Evolutionary conservation across 495 filamentous ascomycete genomes (phyloP).

Genomic region (Thozetella sp.): DNA sequence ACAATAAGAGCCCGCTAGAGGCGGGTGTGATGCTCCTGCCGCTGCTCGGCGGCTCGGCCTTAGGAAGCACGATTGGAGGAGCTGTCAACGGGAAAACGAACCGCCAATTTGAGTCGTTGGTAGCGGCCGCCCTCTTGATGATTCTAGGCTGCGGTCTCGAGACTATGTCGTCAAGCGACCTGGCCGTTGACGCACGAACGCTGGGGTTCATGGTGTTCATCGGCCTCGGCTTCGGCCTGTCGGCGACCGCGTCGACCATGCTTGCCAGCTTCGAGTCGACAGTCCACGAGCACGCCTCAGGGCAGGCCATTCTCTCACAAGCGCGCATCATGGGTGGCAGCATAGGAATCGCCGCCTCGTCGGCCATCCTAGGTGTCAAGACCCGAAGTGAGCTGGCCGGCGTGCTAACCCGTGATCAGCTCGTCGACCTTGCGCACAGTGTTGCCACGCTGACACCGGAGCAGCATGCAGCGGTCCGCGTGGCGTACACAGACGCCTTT

Average conservation of each 20-base stretch:
- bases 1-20: constrained; percentile 41
- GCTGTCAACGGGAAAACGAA: constrained; percentile 29
- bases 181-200: constrained; percentile 30
- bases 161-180: constrained; percentile 26
- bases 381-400: constrained; percentile 14
- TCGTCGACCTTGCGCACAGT: constrained; percentile 17
- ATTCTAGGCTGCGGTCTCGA: constrained; percentile 39
- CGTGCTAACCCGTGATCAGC: constrained; percentile 15
- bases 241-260: constrained; percentile 37
- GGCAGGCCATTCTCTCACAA: constrained; percentile 53
- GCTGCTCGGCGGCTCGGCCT: constrained; percentile 47
- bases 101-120: constrained; percentile 33
- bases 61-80: constrained; percentile 47
- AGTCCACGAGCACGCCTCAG: constrained; percentile 40
- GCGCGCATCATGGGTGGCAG: constrained; percentile 54
- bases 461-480: constrained; percentile 17
- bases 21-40: constrained; percentile 64
- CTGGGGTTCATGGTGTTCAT: constrained; percentile 44
- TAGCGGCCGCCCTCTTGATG: constrained; percentile 30
- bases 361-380: constrained; percentile 39
- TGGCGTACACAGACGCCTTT: constrained; percentile 37
- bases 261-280: constrained; percentile 29
- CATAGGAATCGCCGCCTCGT: constrained; percentile 52
- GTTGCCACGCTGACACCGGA: constrained; percentile 5
- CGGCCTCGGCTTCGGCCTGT: constrained; percentile 47